Percentiles rank a stretch among this genome's conserved stretches.
phyloP scores from a whole-genome alignment of 192 early-diverging fungal genomes.

The Umbelopsis sp. region DNA sequence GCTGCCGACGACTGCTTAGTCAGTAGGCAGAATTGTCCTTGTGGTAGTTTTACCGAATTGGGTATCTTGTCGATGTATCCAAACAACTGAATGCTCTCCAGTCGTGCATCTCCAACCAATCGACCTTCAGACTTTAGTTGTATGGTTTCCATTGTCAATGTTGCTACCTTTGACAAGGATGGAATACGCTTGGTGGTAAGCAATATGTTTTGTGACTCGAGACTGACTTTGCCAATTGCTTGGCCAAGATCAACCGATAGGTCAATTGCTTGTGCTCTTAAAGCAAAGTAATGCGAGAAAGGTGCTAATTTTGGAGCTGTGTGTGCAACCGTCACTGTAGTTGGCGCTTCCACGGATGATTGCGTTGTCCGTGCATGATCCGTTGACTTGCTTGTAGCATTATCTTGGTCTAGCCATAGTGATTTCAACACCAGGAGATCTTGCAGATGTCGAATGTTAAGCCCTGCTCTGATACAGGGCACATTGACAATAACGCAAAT shows the following conservation, averaged over 20 bases:
- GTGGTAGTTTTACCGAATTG: neutral
- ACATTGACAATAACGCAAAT: constrained; percentile 63
- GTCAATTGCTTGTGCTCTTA: constrained; percentile 46
- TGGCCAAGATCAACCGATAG: constrained; percentile 66
- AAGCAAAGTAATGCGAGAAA: constrained; percentile 48
- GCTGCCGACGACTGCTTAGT: constrained; percentile 56
- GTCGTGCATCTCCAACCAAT: constrained; percentile 47
- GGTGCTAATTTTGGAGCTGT: constrained; percentile 40
- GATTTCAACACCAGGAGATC: constrained; percentile 70
- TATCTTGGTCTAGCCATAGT: constrained; percentile 64
- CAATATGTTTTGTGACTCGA: constrained; percentile 52
- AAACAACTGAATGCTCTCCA: constrained; percentile 20
- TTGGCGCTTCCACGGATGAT: neutral
- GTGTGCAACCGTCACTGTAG: neutral
- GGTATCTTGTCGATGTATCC: constrained; percentile 3
- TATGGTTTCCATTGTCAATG: constrained; percentile 45
- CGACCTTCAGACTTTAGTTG: constrained; percentile 62
- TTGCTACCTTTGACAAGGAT: constrained; percentile 41
- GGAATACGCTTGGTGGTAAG: constrained; percentile 44
- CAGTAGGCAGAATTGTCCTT: constrained; percentile 32
- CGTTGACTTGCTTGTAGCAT: neutral
- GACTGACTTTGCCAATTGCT: constrained; percentile 60
- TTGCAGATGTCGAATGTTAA: constrained; percentile 75
- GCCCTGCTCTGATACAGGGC: constrained; percentile 49
- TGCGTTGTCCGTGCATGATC: neutral